Evolutionary conservation across 257 asterid genomes (phyloP).

Genomic region (Capsicum chinense): DNA sequence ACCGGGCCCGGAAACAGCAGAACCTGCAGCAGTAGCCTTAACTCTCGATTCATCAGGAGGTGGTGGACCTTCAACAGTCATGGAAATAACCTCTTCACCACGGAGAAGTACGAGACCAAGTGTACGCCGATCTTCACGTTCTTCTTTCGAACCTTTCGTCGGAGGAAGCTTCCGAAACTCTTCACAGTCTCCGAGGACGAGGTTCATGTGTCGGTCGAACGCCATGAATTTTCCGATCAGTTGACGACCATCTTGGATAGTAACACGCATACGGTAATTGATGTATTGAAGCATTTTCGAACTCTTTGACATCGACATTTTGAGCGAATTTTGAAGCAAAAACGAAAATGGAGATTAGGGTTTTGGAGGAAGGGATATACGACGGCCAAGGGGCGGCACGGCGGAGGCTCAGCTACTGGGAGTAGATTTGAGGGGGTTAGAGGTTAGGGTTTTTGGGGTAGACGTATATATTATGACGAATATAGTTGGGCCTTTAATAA

Average conservation of each 20-base stretch:
- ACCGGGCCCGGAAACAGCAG: constrained; percentile 72
- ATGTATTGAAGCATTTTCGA: constrained; percentile 95
- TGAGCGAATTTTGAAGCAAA: constrained; percentile 32
- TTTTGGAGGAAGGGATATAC: background rate
- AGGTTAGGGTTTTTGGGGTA: background rate
- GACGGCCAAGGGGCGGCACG: background rate
- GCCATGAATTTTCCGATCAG: constrained; percentile 94
- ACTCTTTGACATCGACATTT: constrained; percentile 96
- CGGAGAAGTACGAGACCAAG: constrained; percentile 91
- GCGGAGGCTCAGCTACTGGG: background rate
- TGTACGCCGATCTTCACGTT: constrained; percentile 90
- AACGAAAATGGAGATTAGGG: constrained; percentile 41
- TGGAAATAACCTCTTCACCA: constrained; percentile 89
- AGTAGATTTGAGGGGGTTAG: background rate
- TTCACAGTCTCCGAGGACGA: constrained; percentile 92
- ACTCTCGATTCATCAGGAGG: constrained; percentile 89
- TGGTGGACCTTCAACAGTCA: constrained; percentile 96
- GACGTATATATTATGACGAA: background rate
- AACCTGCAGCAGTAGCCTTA: constrained; percentile 56
- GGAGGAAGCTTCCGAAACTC: constrained; percentile 91
- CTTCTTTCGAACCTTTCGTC: constrained; percentile 77
- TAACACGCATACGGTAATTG: constrained; percentile 92
- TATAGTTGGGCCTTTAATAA: background rate
- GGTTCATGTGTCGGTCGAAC: constrained; percentile 93
- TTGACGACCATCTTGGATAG: constrained; percentile 93